Conservation (phyloP, 2,329 filamentous ascomycete genomes). For the Chaetomiaceae sp. region DNA sequence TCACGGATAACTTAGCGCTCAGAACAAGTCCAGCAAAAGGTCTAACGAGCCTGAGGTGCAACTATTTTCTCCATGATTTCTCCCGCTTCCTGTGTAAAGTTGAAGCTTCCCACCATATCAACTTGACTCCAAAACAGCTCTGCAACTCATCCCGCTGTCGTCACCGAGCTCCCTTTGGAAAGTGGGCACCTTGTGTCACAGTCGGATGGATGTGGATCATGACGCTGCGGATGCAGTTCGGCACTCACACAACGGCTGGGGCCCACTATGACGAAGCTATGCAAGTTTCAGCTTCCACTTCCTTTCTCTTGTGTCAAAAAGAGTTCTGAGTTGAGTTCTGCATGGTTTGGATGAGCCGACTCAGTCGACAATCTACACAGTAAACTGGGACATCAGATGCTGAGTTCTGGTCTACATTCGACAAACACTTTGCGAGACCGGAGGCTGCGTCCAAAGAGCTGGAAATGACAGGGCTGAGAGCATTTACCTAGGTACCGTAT, state of each 20-base stretch:
- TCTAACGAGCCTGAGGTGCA: too few species aligned
- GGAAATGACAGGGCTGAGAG: conserved; percentile 6
- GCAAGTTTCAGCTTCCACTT: conserved; percentile 5
- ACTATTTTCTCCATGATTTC: too few species aligned
- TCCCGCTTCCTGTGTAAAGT: neutral
- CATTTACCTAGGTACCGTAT: neutral
- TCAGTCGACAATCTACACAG: too few species aligned
- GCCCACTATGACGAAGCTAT: conserved; percentile 16
- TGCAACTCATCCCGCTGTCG: neutral
- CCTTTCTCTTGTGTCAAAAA: too few species aligned
- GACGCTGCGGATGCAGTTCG: conserved; percentile 7
- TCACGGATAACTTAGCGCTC: too few species aligned
- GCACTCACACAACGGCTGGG: neutral
- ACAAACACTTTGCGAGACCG: neutral
- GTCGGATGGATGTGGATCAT: conserved; percentile 1
- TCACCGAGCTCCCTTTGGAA: conserved; percentile 1
- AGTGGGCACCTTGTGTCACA: conserved; percentile 1
- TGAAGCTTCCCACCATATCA: too few species aligned
- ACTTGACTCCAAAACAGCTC: too few species aligned
- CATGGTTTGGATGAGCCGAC: too few species aligned
- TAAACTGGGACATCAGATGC: too few species aligned
- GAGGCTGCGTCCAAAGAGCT: neutral
- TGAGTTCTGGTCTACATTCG: too few species aligned
- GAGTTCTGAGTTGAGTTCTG: too few species aligned
- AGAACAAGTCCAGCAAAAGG: too few species aligned